Percentiles rank a stretch among this genome's conserved stretches.
Conservation (phyloP, 352 stramenopile species). For the Phytophthora hibernalis region DNA sequence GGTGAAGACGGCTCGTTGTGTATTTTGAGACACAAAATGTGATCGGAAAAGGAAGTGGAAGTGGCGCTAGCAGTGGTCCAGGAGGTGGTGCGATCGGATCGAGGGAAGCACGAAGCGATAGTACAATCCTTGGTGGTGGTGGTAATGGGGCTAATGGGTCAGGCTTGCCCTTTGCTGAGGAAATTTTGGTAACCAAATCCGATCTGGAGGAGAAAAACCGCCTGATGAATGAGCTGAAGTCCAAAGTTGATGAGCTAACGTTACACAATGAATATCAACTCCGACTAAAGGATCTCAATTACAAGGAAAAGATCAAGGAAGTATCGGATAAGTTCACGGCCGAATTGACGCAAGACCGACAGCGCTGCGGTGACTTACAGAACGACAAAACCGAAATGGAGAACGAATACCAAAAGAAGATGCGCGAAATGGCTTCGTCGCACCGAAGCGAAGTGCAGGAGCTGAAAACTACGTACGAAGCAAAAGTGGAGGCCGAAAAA, state of each 20-base stretch:
- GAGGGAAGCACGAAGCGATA: constrained; percentile 40
- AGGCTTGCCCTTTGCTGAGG: constrained; percentile 87
- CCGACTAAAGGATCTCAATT: constrained; percentile 95
- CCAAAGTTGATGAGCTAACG: constrained; percentile 94
- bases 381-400: constrained; percentile 94
- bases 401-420: constrained; percentile 92
- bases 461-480: constrained; percentile 91
- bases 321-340: constrained; percentile 94
- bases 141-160: constrained; percentile 58
- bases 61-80: constrained; percentile 26
- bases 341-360: constrained; percentile 93
- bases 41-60: constrained; percentile 37
- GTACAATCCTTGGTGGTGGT: constrained; percentile 37
- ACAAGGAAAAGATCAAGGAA: constrained; percentile 96
- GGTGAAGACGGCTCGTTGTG: constrained; percentile 92
- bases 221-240: constrained; percentile 93
- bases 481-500: constrained; percentile 92
- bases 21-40: constrained; percentile 91
- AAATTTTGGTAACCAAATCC: constrained; percentile 94
- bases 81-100: constrained; percentile 36
- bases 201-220: constrained; percentile 94
- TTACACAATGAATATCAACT: constrained; percentile 97
- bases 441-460: constrained; percentile 93
- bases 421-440: constrained; percentile 88
- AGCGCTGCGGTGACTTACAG: constrained; percentile 89